phyloP scores from a whole-genome alignment of 768 basidiomycete species.

The Termitomyces sp. region DNA sequence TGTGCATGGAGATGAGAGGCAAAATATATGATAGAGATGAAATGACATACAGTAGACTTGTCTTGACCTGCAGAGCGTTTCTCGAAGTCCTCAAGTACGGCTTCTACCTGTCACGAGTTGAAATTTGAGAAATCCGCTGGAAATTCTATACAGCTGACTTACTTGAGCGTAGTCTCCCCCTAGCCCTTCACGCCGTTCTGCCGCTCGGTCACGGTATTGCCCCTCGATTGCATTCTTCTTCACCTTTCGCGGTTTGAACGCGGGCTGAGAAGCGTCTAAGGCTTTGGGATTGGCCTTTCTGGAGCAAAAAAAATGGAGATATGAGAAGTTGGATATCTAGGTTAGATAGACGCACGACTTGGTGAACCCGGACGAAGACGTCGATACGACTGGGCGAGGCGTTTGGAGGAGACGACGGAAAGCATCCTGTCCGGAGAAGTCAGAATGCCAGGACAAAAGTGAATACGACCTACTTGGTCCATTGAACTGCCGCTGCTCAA shows the following conservation, averaged over 20 bases:
- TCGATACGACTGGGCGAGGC: constrained; percentile 21
- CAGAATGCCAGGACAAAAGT: background rate
- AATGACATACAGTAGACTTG: constrained; percentile 47
- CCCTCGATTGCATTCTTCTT: constrained; percentile 47
- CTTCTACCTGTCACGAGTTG: constrained; percentile 56
- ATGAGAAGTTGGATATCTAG: background rate
- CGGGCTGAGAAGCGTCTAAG: constrained; percentile 48
- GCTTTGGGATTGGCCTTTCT: constrained; percentile 36
- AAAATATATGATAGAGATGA: background rate
- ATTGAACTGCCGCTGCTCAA: constrained; percentile 14
- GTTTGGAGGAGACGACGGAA: constrained; percentile 49
- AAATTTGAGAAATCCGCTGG: background rate
- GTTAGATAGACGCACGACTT: constrained; percentile 24
- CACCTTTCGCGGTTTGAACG: constrained; percentile 81
- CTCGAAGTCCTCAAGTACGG: constrained; percentile 81
- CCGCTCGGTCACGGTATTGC: constrained; percentile 72
- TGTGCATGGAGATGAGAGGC: background rate
- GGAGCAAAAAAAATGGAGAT: constrained; percentile 6
- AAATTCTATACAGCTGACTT: constrained; percentile 10
- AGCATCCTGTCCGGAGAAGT: constrained; percentile 40
- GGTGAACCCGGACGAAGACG: constrained; percentile 20
- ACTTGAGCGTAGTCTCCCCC: constrained; percentile 76
- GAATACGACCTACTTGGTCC: constrained; percentile 28
- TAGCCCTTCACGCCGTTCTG: constrained; percentile 63
- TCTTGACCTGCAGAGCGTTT: constrained; percentile 55